Evolutionary conservation across 225 moss, liverwort and hornwort genomes (phyloP), one percentile per base, ranked within the genome.

Genomic region (Pleurozium schreberi): DNA sequence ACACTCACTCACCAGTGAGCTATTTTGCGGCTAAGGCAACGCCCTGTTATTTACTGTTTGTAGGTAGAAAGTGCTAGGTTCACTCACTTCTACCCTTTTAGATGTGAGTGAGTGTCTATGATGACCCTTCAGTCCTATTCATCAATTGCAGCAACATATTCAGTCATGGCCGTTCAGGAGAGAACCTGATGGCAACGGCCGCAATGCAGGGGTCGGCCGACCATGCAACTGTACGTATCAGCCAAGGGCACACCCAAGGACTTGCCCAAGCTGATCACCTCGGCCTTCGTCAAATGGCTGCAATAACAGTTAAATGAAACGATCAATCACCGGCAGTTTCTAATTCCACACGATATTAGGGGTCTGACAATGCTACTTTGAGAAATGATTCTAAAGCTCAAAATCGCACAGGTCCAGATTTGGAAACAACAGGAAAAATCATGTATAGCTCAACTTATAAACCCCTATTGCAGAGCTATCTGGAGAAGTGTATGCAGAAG

Each of bases 161-260:
- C 84, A 84, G 55, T 69, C 42, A 83, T 79, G 74, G 42, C 36
- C 58, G 70, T 58, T 88, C 30, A 79, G 66, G 36, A 79, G 80
- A 70, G 86, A 60, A 87, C 87, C 93, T 94, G 95, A 88, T 93
- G 94, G 82, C 94, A 96, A 58, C 91, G 93, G 73, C 94, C 94
- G 58, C 93, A 95, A 81, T 94, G 94, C 61, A 92, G 64, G 38
- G 88, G 64, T 36, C 93, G 92, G 61, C 93, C 94, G 12, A 95
- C 92, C 94, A 96, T 96, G 92, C 95, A 95, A 82, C 93, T 95
- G 87, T 93, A 96, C 23, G 94, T 95, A 79, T 94, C 93, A 58
- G 93, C 85, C 63, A 93, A 90, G 34, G 93, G 94, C 83, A 94
- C 94, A 69, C 93, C 92, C 85, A 94, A 45, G 28, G 90, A 86